These are phyloP conservation scores for Chlorella sp. DNA, from an alignment of 139 green algal species.

Conservation along the genomic window DNA sequence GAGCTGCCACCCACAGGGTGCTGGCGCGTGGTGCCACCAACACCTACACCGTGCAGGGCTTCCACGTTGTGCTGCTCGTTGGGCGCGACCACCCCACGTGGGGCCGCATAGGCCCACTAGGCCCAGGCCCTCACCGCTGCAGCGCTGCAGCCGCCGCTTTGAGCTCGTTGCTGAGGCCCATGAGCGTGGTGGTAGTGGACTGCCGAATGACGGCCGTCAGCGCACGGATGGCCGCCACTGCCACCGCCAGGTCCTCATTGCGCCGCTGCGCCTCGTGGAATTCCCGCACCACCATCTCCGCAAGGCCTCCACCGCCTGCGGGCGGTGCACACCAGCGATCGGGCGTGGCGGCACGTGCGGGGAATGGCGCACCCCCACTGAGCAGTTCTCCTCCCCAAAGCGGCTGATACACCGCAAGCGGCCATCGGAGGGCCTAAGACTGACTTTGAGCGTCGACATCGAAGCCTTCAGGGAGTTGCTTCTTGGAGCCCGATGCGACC, in stretches of 20 bases:
- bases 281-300: constrained; percentile 57
- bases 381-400: too few species aligned
- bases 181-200: constrained; percentile 72
- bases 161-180: constrained; percentile 83
- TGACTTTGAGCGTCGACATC: not conserved
- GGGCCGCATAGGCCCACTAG: too few species aligned
- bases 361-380: too few species aligned
- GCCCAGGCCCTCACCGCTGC: constrained; percentile 51
- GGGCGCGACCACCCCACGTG: too few species aligned
- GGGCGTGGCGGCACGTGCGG: too few species aligned
- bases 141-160: constrained; percentile 66
- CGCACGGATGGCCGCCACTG: constrained; percentile 81
- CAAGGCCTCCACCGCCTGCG: not conserved
- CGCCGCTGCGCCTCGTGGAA: constrained; percentile 64
- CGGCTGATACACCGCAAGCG: too few species aligned
- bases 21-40: too few species aligned
- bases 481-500: too few species aligned
- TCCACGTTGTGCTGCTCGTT: too few species aligned
- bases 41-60: too few species aligned
- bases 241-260: constrained; percentile 72
- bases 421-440: too few species aligned
- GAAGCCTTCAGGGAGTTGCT: constrained; percentile 4
- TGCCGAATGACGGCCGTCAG: constrained; percentile 74
- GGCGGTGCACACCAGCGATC: not conserved
- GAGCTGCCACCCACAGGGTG: too few species aligned